A percentile compares a stretch with the other conserved stretches of the same genome.
These are phyloP conservation scores for Fusarium staphyleae DNA, from an alignment of 2,329 filamentous ascomycete species.

Conservation along the genomic window DNA sequence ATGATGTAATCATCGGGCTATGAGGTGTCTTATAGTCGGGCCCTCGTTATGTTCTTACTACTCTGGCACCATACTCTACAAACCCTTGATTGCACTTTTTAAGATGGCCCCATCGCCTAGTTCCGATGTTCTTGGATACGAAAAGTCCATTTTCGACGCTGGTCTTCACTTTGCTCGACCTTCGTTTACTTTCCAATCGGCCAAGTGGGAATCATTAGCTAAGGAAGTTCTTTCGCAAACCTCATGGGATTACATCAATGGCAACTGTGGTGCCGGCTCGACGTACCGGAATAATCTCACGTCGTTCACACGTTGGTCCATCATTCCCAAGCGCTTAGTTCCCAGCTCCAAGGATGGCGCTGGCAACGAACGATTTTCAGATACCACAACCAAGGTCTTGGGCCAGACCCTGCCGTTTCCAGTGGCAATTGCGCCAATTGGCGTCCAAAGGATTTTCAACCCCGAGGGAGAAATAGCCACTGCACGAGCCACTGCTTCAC, in stretches of 20 bases:
- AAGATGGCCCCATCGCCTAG: not conserved
- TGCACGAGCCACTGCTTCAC: not conserved
- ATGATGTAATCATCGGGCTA: too few relatives aligned
- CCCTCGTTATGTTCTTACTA: too few relatives aligned
- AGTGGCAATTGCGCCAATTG: slow-evolving; percentile 8
- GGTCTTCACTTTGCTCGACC: slow-evolving; percentile 3
- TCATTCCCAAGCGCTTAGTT: slow-evolving; percentile 9
- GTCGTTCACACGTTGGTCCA: slow-evolving; percentile 10
- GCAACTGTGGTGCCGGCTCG: slow-evolving; percentile 20
- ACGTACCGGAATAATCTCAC: slow-evolving; percentile 21
- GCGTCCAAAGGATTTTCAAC: slow-evolving; percentile 25
- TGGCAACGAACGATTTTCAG: slow-evolving; percentile 19
- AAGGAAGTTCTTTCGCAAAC: slow-evolving; percentile 20
- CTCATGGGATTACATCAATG: slow-evolving; percentile 27
- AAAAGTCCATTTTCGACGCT: not conserved
- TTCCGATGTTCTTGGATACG: not conserved
- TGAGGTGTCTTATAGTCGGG: too few relatives aligned
- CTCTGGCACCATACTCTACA: too few relatives aligned
- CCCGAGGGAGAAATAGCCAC: slow-evolving; percentile 12
- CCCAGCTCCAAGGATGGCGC: slow-evolving; percentile 15
- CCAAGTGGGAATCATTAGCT: slow-evolving; percentile 16
- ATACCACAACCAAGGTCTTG: slow-evolving; percentile 12
- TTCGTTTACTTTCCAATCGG: not conserved
- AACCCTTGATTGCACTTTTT: not conserved
- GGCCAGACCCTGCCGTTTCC: slow-evolving; percentile 20